Evolutionary conservation across 2,329 filamentous ascomycete species (phyloP).

Genomic region (Fusarium sp.): DNA sequence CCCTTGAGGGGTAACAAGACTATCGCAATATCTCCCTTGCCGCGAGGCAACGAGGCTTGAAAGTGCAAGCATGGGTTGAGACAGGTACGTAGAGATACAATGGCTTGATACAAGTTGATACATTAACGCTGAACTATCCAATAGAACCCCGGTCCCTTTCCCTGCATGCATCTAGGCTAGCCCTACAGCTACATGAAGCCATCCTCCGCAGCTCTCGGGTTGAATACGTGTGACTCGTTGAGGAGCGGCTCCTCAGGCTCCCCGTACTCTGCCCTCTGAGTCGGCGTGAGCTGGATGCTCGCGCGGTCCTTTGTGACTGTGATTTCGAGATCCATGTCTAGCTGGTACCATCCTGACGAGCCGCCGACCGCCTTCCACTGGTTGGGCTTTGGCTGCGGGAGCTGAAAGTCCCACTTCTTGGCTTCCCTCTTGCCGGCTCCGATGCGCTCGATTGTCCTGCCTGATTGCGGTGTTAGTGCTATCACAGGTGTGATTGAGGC

Average conservation of each 20-base stretch:
- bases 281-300: slow-evolving; percentile 2
- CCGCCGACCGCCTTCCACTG: background rate
- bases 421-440: background rate
- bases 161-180: background rate
- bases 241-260: background rate
- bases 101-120: slow-evolving; percentile 8
- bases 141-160: background rate
- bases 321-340: slow-evolving; percentile 23
- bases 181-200: background rate
- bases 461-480: background rate
- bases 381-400: background rate
- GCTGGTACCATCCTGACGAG: slow-evolving; percentile 1
- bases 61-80: background rate
- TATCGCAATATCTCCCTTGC: background rate
- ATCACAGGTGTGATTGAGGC: background rate
- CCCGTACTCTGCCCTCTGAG: background rate
- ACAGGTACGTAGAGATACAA: background rate
- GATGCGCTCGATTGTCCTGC: background rate
- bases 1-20: background rate
- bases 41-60: slow-evolving; percentile 3
- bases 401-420: background rate
- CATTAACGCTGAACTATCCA: slow-evolving; percentile 1
- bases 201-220: background rate
- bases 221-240: background rate
- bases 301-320: background rate